Conservation (phyloP, 2,329 filamentous ascomycete species). For the Fusarium bulbicola region DNA sequence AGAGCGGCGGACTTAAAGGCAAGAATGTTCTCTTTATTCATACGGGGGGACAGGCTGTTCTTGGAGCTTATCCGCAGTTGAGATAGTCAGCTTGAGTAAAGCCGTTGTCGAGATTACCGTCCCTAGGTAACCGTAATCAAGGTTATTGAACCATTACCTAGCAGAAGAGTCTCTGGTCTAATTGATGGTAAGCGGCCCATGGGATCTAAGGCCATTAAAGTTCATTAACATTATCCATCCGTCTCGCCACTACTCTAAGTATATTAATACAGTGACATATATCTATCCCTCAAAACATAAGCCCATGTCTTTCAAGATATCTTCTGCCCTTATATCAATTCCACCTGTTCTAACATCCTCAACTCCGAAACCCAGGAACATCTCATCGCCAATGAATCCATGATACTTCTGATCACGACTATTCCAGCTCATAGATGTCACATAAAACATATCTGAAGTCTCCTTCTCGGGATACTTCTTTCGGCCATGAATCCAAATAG, state of each 20-base stretch:
- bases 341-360: slow-evolving; percentile 60
- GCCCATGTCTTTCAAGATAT: slow-evolving; percentile 55
- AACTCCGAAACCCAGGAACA: slow-evolving; percentile 65
- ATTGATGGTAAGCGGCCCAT: too few species aligned
- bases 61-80: slow-evolving; percentile 10
- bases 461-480: slow-evolving; percentile 41
- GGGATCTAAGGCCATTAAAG: not conserved
- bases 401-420: slow-evolving; percentile 57
- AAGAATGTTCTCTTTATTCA: slow-evolving; percentile 21
- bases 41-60: slow-evolving; percentile 20
- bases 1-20: not conserved
- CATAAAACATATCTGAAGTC: slow-evolving; percentile 65
- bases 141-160: not conserved
- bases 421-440: slow-evolving; percentile 67
- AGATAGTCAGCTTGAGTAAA: not conserved
- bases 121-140: not conserved
- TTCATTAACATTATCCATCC: not conserved
- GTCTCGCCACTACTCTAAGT: not conserved
- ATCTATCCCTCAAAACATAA: slow-evolving; percentile 34
- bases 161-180: too few species aligned
- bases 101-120: too few species aligned
- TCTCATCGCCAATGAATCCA: slow-evolving; percentile 64
- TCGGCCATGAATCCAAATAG: slow-evolving; percentile 66
- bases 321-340: slow-evolving; percentile 61
- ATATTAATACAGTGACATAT: not conserved